phyloP scores from a whole-genome alignment of 202 grass and related monocot genomes.

The Dendrocalamus latiflorus region DNA sequence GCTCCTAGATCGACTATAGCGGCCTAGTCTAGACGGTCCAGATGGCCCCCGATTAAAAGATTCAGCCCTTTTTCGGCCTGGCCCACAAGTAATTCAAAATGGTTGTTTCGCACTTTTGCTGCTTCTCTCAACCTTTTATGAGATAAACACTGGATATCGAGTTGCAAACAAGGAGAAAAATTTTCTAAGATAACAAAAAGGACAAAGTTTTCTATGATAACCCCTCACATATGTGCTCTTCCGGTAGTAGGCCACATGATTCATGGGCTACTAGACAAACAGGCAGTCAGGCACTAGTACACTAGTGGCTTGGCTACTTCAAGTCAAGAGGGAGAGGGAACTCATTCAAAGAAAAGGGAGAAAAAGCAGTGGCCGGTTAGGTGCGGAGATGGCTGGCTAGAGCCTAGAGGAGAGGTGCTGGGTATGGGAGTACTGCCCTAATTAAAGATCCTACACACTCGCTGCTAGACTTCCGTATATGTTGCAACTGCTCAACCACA shows the following conservation, averaged over 20 bases:
- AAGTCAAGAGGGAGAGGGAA: not conserved
- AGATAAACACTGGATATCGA: not conserved
- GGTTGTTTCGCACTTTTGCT: not conserved
- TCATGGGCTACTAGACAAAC: not conserved
- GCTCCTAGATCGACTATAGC: not conserved
- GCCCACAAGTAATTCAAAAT: not conserved
- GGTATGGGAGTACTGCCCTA: not conserved
- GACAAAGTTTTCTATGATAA: not conserved
- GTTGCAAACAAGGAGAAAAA: not conserved
- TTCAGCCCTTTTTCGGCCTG: not conserved
- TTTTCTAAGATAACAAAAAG: not conserved
- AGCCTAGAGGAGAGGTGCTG: not conserved
- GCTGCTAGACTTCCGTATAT: not conserved
- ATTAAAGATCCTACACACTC: not conserved
- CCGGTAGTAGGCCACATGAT: not conserved
- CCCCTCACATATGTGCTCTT: not conserved
- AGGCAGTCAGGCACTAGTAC: not conserved
- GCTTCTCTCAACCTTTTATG: not conserved
- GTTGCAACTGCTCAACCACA: not conserved
- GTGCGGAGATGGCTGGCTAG: not conserved
- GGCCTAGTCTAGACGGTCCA: not conserved
- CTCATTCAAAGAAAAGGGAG: not conserved
- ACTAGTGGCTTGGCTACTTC: not conserved
- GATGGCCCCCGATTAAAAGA: not conserved
- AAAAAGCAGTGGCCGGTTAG: not conserved